Conservation (phyloP, 108 stramenopile genomes). For the Ochromonas danica region DNA sequence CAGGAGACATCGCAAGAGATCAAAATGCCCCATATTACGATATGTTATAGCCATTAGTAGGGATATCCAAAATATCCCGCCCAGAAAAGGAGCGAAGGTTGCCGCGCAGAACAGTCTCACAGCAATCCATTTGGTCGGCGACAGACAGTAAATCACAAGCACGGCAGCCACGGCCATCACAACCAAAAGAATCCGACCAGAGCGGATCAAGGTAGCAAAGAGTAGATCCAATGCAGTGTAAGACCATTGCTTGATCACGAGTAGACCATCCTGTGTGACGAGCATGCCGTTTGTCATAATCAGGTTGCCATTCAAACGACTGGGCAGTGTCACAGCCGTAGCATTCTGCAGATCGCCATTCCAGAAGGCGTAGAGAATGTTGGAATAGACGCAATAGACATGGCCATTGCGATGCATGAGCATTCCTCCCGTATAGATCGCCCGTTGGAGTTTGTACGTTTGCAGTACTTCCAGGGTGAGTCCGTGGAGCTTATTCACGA, state of each 20-base stretch:
- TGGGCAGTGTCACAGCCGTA: slow-evolving; percentile 3
- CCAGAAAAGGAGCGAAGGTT: no score
- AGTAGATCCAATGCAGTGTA: background rate
- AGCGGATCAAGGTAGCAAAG: background rate
- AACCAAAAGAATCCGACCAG: background rate
- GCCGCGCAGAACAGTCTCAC: no score
- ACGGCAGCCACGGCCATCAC: background rate
- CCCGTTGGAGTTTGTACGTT: background rate
- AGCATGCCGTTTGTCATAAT: slow-evolving; percentile 18
- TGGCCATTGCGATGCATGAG: slow-evolving; percentile 16
- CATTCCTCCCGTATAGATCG: background rate
- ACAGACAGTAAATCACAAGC: background rate
- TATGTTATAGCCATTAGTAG: background rate
- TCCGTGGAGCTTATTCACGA: background rate
- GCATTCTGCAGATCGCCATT: slow-evolving; percentile 23
- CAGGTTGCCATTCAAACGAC: background rate
- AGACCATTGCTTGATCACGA: slow-evolving; percentile 27
- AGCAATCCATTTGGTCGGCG: no score
- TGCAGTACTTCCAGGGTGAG: background rate
- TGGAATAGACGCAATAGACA: background rate
- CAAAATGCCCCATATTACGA: background rate
- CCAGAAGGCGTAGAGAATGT: slow-evolving; percentile 18
- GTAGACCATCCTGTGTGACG: slow-evolving; percentile 5
- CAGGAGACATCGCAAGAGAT: background rate
- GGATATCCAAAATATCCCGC: background rate